Percentiles rank a stretch among this genome's conserved stretches.
phyloP scores from a whole-genome alignment of 2,329 filamentous ascomycete genomes.

The Botrytis galanthina region DNA sequence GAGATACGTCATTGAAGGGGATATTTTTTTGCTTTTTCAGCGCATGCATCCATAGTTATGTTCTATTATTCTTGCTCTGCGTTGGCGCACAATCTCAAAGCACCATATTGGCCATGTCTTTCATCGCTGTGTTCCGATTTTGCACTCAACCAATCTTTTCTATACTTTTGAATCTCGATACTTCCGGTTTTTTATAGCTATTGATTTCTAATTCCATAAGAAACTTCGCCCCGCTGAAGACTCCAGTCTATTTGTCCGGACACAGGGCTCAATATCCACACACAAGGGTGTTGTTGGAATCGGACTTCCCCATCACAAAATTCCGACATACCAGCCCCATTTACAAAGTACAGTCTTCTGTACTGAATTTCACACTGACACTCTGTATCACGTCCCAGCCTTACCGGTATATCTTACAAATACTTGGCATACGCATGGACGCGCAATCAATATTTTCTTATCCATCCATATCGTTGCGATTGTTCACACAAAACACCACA shows the following conservation, averaged over 20 bases:
- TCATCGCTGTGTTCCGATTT: neutral
- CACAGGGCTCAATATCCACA: neutral
- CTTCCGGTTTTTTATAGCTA: neutral
- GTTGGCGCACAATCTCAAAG: neutral
- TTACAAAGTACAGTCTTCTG: neutral
- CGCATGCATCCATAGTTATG: neutral
- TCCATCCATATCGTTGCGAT: neutral
- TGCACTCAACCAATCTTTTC: neutral
- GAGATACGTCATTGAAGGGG: neutral
- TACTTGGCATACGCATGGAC: neutral
- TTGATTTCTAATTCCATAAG: neutral
- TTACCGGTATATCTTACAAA: neutral
- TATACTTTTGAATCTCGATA: neutral
- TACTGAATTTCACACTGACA: neutral
- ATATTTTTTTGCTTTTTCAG: neutral
- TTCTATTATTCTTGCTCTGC: neutral
- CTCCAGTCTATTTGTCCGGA: neutral
- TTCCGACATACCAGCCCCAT: neutral
- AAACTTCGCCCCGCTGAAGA: neutral
- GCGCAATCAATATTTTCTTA: conserved; percentile 18
- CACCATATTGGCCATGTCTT: neutral
- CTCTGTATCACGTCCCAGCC: neutral
- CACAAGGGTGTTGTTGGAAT: neutral
- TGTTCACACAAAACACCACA: neutral
- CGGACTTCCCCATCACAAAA: conserved; percentile 18